phyloP scores from a whole-genome alignment of 177 flowering plant genomes.

The Vitis hybrid region DNA sequence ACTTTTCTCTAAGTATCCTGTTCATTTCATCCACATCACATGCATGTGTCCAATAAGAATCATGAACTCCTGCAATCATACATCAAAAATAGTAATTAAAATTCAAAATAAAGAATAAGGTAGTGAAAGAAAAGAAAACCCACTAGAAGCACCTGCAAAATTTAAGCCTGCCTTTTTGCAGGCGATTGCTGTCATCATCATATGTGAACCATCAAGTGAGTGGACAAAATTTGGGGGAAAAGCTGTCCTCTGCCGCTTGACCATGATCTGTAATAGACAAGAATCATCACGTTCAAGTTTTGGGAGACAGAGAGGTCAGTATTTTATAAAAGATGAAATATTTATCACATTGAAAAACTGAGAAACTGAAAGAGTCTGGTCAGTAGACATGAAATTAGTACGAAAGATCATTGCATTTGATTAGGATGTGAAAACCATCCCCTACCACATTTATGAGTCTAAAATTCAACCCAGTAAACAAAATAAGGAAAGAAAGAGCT shows the following conservation, averaged over 20 bases:
- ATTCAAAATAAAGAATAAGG: neutral
- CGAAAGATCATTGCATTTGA: too few relatives aligned
- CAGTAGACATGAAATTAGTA: too few relatives aligned
- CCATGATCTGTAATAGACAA: conserved; percentile 63
- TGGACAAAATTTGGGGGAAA: conserved; percentile 99
- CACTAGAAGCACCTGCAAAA: conserved; percentile 67
- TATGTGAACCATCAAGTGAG: conserved; percentile 96
- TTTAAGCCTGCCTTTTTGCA: conserved; percentile 84
- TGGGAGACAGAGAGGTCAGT: too few relatives aligned
- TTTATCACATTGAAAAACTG: too few relatives aligned
- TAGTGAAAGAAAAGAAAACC: neutral
- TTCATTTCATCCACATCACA: conserved; percentile 93
- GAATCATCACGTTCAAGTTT: neutral
- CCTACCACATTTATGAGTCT: too few relatives aligned
- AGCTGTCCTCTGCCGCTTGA: conserved; percentile 86
- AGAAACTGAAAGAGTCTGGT: too few relatives aligned
- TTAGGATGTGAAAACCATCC: too few relatives aligned
- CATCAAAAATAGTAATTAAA: neutral
- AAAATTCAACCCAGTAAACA: too few relatives aligned
- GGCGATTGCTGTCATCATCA: conserved; percentile 99
- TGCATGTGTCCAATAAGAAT: conserved; percentile 99
- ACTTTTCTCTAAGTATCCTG: conserved; percentile 77
- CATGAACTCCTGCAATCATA: conserved; percentile 79
- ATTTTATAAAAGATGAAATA: too few relatives aligned
- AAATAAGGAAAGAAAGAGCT: too few relatives aligned